These are phyloP conservation scores for Xylariales sp. DNA, from an alignment of 2,329 filamentous ascomycete genomes.

Conservation along the genomic window DNA sequence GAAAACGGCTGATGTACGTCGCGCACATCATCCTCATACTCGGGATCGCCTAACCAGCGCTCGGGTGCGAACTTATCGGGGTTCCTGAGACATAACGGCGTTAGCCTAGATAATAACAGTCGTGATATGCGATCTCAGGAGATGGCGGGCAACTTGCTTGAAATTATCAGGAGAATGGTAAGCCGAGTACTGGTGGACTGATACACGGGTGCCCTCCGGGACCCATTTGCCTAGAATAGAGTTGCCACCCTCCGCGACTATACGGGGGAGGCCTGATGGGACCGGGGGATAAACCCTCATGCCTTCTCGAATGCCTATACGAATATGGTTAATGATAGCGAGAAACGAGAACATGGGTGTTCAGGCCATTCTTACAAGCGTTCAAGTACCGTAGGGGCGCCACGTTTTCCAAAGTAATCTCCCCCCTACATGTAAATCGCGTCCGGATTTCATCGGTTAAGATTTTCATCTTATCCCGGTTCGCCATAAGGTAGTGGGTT, in stretches of 20 bases:
- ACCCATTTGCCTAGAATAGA: constrained; percentile 34
- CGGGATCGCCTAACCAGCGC: constrained; percentile 41
- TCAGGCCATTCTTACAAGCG: constrained; percentile 34
- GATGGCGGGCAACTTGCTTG: constrained; percentile 3
- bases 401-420: constrained; percentile 44
- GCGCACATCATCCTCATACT: constrained; percentile 39
- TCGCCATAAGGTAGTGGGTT: constrained; percentile 34
- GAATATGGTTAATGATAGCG: background rate
- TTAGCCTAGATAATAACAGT: background rate
- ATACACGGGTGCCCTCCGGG: constrained; percentile 31
- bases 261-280: constrained; percentile 32
- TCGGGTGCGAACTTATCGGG: constrained; percentile 41
- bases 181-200: constrained; percentile 35
- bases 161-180: constrained; percentile 35
- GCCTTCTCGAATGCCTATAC: constrained; percentile 32
- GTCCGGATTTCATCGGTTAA: constrained; percentile 47
- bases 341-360: background rate
- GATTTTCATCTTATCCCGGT: constrained; percentile 42
- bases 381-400: constrained; percentile 41
- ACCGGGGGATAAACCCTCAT: constrained; percentile 38
- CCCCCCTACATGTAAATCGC: constrained; percentile 40
- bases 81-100: constrained; percentile 5
- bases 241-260: constrained; percentile 33
- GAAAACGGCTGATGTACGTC: constrained; percentile 41
- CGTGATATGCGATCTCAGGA: background rate